Conservation (phyloP, 129 eudicot genomes). For the Centaurea solstitialis region DNA sequence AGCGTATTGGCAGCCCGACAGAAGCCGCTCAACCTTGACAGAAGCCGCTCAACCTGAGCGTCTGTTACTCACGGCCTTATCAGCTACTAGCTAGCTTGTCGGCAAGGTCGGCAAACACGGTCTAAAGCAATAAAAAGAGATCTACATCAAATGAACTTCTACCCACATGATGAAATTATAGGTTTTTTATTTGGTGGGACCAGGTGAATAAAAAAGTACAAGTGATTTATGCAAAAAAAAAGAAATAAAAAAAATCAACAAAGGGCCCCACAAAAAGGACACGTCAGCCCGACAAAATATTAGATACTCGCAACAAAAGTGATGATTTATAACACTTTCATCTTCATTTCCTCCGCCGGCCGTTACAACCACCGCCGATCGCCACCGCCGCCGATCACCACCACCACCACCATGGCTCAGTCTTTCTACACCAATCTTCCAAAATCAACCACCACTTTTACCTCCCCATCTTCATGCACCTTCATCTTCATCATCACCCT, state of each 20-base stretch:
- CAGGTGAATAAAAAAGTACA: not conserved
- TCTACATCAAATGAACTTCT: too few relatives aligned
- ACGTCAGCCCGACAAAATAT: slow-evolving; percentile 34
- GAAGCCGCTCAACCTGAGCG: too few relatives aligned
- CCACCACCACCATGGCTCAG: slow-evolving; percentile 14
- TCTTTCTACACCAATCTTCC: slow-evolving; percentile 3
- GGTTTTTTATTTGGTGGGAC: not conserved
- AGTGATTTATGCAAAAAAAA: not conserved
- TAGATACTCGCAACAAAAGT: slow-evolving; percentile 7
- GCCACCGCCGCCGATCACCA: not conserved
- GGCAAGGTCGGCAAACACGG: too few relatives aligned
- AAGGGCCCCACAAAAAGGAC: slow-evolving; percentile 22
- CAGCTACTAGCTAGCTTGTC: too few relatives aligned
- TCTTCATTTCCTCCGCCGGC: slow-evolving; percentile 16
- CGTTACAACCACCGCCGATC: slow-evolving; percentile 8
- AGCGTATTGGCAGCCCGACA: too few relatives aligned
- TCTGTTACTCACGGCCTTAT: too few relatives aligned
- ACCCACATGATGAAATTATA: not conserved
- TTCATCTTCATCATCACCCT: slow-evolving; percentile 44
- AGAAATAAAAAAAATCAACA: too few relatives aligned
- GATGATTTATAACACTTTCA: too few relatives aligned
- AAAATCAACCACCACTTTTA: slow-evolving; percentile 24
- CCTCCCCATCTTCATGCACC: slow-evolving; percentile 46
- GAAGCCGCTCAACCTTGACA: too few relatives aligned
- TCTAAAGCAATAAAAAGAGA: too few relatives aligned